These are phyloP conservation scores for Diplosphaera chodatii DNA, from an alignment of 139 green algal species.

Conservation along the genomic window DNA sequence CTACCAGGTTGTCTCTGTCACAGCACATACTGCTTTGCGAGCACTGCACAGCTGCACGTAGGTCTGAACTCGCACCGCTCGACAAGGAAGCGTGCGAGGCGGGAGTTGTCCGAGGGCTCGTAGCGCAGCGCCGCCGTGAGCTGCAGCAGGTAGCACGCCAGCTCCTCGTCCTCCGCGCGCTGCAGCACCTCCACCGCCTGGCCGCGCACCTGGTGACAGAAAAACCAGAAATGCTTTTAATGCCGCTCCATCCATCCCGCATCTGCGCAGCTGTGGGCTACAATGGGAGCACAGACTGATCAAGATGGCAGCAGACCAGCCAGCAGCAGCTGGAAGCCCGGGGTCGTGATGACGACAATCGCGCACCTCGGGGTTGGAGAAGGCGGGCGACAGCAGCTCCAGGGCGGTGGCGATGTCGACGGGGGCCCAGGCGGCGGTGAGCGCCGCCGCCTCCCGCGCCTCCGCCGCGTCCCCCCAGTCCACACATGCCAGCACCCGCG, in stretches of 20 bases:
- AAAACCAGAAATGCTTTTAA: too few relatives aligned
- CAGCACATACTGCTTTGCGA: too few relatives aligned
- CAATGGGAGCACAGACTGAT: too few relatives aligned
- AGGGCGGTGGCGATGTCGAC: constrained; percentile 85
- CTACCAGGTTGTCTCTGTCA: too few relatives aligned
- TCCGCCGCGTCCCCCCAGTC: constrained; percentile 88
- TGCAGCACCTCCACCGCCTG: constrained; percentile 67
- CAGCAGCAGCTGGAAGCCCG: too few relatives aligned
- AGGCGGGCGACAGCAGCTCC: constrained; percentile 88
- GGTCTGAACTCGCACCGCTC: constrained; percentile 35
- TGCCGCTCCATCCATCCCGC: too few relatives aligned
- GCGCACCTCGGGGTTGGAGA: constrained; percentile 60
- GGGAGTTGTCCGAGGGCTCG: constrained; percentile 59
- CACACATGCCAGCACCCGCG: constrained; percentile 57
- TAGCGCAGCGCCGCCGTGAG: constrained; percentile 92
- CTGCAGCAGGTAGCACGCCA: constrained; percentile 88
- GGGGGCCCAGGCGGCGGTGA: constrained; percentile 81
- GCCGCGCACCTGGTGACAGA: constrained; percentile 58
- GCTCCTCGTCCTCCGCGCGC: constrained; percentile 76
- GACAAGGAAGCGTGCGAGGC: constrained; percentile 72
- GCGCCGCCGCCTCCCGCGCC: constrained; percentile 63
- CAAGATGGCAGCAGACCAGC: too few relatives aligned
- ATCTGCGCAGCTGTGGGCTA: too few relatives aligned
- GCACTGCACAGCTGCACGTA: too few relatives aligned
- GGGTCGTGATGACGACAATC: too few relatives aligned